phyloP scores from a whole-genome alignment of 257 asterid species.

The Rauvolfia tetraphylla region DNA sequence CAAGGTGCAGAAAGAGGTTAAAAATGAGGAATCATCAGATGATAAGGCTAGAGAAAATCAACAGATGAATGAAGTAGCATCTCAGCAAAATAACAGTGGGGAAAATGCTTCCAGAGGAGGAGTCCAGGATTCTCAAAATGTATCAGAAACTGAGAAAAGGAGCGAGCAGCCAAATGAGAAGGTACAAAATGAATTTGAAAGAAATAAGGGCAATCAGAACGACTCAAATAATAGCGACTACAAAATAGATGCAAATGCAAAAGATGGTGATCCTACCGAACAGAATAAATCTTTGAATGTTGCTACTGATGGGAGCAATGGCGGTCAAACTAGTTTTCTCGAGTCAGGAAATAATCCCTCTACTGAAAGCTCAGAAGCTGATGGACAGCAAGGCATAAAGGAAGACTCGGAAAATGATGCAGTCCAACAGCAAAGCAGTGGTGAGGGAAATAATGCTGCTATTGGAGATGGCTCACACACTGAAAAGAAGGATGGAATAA shows the following conservation, averaged over 20 bases:
- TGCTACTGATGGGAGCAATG: slow-evolving; percentile 19
- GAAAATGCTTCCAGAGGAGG: slow-evolving; percentile 21
- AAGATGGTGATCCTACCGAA: slow-evolving; percentile 24
- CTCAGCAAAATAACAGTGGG: slow-evolving; percentile 21
- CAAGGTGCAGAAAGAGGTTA: slow-evolving; percentile 32
- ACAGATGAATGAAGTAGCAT: slow-evolving; percentile 22
- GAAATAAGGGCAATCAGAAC: slow-evolving; percentile 10
- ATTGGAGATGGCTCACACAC: slow-evolving; percentile 15
- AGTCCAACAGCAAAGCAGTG: slow-evolving; percentile 23
- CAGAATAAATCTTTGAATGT: slow-evolving; percentile 21
- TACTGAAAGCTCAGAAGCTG: slow-evolving; percentile 21
- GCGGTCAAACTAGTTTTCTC: slow-evolving; percentile 11
- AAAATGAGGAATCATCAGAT: slow-evolving; percentile 28
- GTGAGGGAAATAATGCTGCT: slow-evolving; percentile 3
- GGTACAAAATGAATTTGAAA: slow-evolving; percentile 23
- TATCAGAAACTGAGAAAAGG: slow-evolving; percentile 27
- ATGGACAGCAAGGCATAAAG: slow-evolving; percentile 19
- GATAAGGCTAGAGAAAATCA: slow-evolving; percentile 30
- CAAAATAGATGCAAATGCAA: slow-evolving; percentile 18
- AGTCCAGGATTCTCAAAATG: slow-evolving; percentile 29
- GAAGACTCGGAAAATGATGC: slow-evolving; percentile 24
- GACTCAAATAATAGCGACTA: slow-evolving; percentile 19
- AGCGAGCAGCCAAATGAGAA: slow-evolving; percentile 27
- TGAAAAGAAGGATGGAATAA: slow-evolving; percentile 20
- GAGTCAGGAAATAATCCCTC: slow-evolving; percentile 10